A percentile compares a stretch with the other conserved stretches of the same genome.
These are phyloP conservation scores for Saturnispora dispora DNA, from an alignment of 805 yeast species.

Conservation along the genomic window DNA sequence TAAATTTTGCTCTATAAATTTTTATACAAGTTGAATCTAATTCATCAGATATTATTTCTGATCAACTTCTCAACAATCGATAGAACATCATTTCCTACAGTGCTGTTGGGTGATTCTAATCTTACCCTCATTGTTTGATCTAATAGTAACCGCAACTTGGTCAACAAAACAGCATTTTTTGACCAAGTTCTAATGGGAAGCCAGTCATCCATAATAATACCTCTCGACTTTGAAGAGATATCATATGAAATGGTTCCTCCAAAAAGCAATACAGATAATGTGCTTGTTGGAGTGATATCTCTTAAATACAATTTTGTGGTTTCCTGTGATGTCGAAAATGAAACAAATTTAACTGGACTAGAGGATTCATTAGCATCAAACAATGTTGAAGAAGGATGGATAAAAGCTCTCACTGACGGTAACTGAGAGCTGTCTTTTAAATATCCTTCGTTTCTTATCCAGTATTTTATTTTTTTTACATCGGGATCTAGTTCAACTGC, in stretches of 20 bases:
- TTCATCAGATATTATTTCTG: constrained; percentile 12
- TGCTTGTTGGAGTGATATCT: constrained; percentile 72
- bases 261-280: constrained; percentile 65
- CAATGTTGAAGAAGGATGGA: constrained; percentile 79
- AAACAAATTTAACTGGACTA: constrained; percentile 38
- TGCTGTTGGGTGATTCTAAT: constrained; percentile 27
- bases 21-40: background rate
- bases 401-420: constrained; percentile 65
- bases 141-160: constrained; percentile 54
- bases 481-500: constrained; percentile 83
- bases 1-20: background rate
- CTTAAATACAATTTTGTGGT: constrained; percentile 63
- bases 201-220: constrained; percentile 84
- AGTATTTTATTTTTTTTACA: constrained; percentile 58
- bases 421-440: constrained; percentile 24
- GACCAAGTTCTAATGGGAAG: constrained; percentile 88
- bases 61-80: constrained; percentile 32
- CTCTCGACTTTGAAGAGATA: constrained; percentile 54
- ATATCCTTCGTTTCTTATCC: constrained; percentile 58
- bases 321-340: constrained; percentile 46
- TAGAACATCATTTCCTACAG: constrained; percentile 30
- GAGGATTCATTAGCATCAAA: constrained; percentile 33
- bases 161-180: constrained; percentile 79
- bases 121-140: constrained; percentile 60
- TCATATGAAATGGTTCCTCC: constrained; percentile 69